Conservation (phyloP, 495 filamentous ascomycete genomes). For the Cercophora newfieldiana region DNA sequence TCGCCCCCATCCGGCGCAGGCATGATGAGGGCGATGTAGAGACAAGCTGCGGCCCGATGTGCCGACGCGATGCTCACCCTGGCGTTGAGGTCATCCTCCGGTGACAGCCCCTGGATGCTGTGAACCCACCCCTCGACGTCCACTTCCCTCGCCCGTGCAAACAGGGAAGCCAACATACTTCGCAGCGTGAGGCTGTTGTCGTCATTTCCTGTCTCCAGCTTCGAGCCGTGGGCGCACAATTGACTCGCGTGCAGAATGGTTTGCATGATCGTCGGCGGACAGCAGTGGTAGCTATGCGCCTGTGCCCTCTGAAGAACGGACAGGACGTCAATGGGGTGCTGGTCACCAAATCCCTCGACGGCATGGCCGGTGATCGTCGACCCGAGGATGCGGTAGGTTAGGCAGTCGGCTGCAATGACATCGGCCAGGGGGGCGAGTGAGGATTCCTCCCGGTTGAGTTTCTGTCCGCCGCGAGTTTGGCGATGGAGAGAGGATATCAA, state of each 20-base stretch:
- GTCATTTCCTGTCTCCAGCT: not conserved
- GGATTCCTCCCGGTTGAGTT: conserved; percentile 28
- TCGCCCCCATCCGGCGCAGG: conserved; percentile 25
- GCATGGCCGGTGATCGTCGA: conserved; percentile 31
- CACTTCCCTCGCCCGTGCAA: conserved; percentile 34
- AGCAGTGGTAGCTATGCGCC: conserved; percentile 49
- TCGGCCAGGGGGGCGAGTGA: conserved; percentile 37
- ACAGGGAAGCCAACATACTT: conserved; percentile 29
- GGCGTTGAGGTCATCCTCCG: conserved; percentile 32
- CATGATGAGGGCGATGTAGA: conserved; percentile 39
- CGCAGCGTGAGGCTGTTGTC: not conserved
- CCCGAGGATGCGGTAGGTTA: conserved; percentile 46
- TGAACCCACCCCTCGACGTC: conserved; percentile 41
- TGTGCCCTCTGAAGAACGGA: conserved; percentile 42
- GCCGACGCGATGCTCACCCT: conserved; percentile 47
- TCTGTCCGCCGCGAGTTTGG: not conserved
- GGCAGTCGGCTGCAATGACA: conserved; percentile 46
- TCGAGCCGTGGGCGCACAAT: conserved; percentile 26
- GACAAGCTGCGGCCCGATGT: conserved; percentile 46
- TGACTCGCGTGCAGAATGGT: conserved; percentile 39
- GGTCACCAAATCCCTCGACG: conserved; percentile 13
- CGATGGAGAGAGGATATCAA: conserved; percentile 38
- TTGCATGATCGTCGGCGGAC: conserved; percentile 42
- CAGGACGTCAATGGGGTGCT: conserved; percentile 33
- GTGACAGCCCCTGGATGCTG: conserved; percentile 34